phyloP scores from a whole-genome alignment of 2,329 filamentous ascomycete species.

The Aspergillus niger region DNA sequence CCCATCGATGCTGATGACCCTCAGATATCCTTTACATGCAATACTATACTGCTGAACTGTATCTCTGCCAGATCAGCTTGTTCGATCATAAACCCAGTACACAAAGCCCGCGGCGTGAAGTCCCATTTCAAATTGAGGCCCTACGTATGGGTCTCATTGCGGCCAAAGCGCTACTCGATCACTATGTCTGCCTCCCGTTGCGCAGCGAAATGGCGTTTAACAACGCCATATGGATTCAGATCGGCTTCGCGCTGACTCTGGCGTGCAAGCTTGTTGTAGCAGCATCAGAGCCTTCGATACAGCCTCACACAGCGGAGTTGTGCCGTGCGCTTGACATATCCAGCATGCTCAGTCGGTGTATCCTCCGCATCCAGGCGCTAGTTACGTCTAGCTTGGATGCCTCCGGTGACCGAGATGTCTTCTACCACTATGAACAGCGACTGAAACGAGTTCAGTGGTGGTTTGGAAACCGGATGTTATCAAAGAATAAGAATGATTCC shows the following conservation, averaged over 20 bases:
- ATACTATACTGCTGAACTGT: conserved; percentile 42
- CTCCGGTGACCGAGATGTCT: conserved; percentile 11
- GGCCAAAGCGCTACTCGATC: conserved; percentile 11
- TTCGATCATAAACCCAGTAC: conserved; percentile 19
- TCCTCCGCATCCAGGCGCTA: conserved; percentile 16
- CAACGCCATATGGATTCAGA: conserved; percentile 45
- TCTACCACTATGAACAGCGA: conserved; percentile 12
- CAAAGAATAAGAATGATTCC: neutral
- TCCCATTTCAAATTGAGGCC: conserved; percentile 11
- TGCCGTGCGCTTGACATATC: conserved; percentile 11
- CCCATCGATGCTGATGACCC: neutral
- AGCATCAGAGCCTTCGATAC: conserved; percentile 9
- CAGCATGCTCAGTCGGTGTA: conserved; percentile 6
- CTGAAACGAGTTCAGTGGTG: conserved; percentile 11
- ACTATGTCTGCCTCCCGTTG: conserved; percentile 37
- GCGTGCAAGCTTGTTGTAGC: conserved; percentile 16
- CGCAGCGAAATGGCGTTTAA: conserved; percentile 40
- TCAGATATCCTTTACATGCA: conserved; percentile 40
- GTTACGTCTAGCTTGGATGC: conserved; percentile 2
- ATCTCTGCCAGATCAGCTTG: conserved; percentile 44
- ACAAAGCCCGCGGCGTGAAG: neutral
- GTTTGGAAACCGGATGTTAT: conserved; percentile 3
- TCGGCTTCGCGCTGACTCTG: conserved; percentile 32
- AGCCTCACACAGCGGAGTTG: conserved; percentile 5
- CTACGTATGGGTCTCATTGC: conserved; percentile 16